Evolutionary conservation across 129 eudicot genomes (phyloP).

Genomic region (Helianthus tuberosus): DNA sequence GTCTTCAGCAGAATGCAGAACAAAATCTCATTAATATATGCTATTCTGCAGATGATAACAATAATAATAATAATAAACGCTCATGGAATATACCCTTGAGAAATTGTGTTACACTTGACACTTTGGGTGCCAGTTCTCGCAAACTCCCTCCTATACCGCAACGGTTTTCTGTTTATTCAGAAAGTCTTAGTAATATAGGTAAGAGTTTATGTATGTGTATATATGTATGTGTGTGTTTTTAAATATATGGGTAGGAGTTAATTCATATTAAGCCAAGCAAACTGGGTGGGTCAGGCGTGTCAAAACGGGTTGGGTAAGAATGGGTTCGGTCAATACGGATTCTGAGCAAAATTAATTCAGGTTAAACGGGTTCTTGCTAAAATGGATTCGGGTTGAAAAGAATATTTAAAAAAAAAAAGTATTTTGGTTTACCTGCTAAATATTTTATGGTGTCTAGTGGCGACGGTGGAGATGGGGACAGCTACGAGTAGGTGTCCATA

Average conservation of each 20-base stretch:
- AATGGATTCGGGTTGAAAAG: no score
- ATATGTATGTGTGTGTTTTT: no score
- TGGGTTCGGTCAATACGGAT: no score
- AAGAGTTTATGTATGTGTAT: constrained; percentile 19
- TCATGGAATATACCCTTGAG: constrained; percentile 82
- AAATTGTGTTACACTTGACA: constrained; percentile 53
- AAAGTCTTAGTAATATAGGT: constrained; percentile 61
- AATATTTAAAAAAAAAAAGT: no score
- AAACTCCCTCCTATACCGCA: constrained; percentile 85
- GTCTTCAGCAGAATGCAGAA: constrained; percentile 69
- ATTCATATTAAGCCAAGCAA: not conserved
- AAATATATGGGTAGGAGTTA: constrained; percentile 28
- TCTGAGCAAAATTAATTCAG: no score
- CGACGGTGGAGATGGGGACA: no score
- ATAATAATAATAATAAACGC: constrained; percentile 22
- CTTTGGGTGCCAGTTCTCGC: constrained; percentile 27
- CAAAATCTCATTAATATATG: constrained; percentile 63
- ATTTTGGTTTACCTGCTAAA: no score
- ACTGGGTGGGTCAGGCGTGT: no score
- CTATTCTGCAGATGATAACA: constrained; percentile 44
- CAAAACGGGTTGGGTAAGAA: no score
- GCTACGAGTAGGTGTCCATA: no score
- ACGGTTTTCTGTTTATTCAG: constrained; percentile 74
- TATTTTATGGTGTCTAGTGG: no score
- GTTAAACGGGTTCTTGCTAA: no score